Base-by-base conservation (phyloP, 805 yeast genomes). In the Lipomyces yamanashiensis region DNA sequence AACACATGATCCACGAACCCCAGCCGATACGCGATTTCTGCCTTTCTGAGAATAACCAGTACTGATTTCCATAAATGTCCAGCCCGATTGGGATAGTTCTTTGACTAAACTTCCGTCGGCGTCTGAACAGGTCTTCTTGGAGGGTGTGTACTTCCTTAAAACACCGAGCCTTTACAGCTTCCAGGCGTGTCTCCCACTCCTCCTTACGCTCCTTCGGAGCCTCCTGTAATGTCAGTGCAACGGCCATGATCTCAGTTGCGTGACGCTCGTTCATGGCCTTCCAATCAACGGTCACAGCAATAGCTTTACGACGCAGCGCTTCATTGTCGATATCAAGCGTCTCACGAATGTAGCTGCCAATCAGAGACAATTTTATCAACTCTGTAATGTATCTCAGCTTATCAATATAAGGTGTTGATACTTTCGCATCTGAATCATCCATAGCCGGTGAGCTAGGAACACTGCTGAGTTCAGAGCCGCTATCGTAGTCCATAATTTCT, bases 11-110 rank as follows among this genome's bases (percentile, higher is more conserved):
- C 75, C 74, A 73, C 23, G 75, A 65, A 9, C 78, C 78, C 79
- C 79, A 77, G 10, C 69, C 60, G 1, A 63, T n/a, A 47, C 60
- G 61, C 13, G 71, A 68, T 39, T 71, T 64, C 7, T 73, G 63
- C 59, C 74, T 73, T 54, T 74, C 76, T 63, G 76, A 78, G 58
- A 77, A 70, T 1, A 71, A 61, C 79, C 79, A 77, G 67, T 75
- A 77, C 43, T 59, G 59, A 63, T 77, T 77, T 7, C 78, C 78
- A 19, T 62, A 59, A 6, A 66, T 62, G 64, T 77, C 79, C 7
- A 33, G 49, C 37, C 78, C 77, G 34, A 77, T 56, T 4, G 78
- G 73, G n/a, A 69, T 54, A 7, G 76, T 77, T 41, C 79, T 72
- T 56, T 66, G 61, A 56, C 68, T 71, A 63, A 66, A 67, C 59